Base-by-base conservation (phyloP, 2,329 filamentous ascomycete species). In the Sporothrix luriei region DNA sequence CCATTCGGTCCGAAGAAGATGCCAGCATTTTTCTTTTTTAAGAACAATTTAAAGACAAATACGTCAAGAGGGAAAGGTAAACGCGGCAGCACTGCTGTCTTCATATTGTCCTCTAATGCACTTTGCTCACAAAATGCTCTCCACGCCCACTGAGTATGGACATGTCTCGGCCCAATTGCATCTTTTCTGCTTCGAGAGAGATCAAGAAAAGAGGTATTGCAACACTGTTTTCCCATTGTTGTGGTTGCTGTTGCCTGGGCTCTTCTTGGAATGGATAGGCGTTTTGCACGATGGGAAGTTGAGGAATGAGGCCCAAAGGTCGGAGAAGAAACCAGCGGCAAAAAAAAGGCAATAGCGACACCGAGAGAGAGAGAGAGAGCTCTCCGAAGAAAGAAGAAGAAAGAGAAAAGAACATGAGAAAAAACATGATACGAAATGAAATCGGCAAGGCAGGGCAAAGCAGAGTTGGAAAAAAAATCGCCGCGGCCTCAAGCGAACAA, bases 1-100 rank as follows among this genome's bases (percentile, higher is more conserved):
- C 1, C 24, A 64, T 64, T 64, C 61, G 61, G 61, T 29, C 40
- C 61, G 61, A 64, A 49, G 61, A 24, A 62, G 24, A 19, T 16
- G 21, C 16, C 13, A 3, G 2, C 19, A 21, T 33, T 4, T 33
- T 33, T 1, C 7, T 33, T 4, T 33, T 33, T 33, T 33, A 13
- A 46, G 40, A 62, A 24, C 16, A 14, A 40, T 40, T 19, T 5
- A 48, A 9, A 24, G 26, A 46, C 13, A 46, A 62, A 55, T 29
- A 59, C 52, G 29, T 33, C 10, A 26, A 24, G 21, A 13, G 21
- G 5, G 33, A 33, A 33, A 33, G 4, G 33, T 7, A 33, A 7
- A 33, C 6, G 33, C 33, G 9, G 4, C 33, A 33, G 33, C 33
- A 33, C 4, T 7, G 7, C 33, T 33, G 33, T 33, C 33, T 33